phyloP scores from a whole-genome alignment of 2,329 filamentous ascomycete genomes.

The Endoconidiophora polonica region DNA sequence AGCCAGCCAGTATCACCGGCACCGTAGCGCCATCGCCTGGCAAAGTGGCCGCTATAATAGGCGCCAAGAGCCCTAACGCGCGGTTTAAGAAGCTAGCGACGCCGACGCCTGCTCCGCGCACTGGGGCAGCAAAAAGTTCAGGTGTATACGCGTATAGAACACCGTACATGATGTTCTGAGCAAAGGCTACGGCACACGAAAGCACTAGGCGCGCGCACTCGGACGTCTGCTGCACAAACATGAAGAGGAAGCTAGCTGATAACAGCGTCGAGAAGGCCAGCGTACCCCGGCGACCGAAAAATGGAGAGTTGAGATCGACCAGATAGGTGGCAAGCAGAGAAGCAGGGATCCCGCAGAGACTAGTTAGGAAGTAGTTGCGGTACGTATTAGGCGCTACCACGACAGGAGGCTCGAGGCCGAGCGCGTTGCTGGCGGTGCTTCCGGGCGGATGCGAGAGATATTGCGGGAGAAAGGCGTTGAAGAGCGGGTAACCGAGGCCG shows the following conservation, averaged over 20 bases:
- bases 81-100: conserved; percentile 58
- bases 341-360: conserved; percentile 59
- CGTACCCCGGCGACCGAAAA: conserved; percentile 53
- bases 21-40: conserved; percentile 39
- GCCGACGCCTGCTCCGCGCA: conserved; percentile 54
- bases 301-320: conserved; percentile 46
- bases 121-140: conserved; percentile 58
- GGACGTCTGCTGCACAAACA: conserved; percentile 44
- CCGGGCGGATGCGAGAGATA: conserved; percentile 49
- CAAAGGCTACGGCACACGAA: conserved; percentile 51
- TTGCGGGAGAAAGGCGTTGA: conserved; percentile 81
- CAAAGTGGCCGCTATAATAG: conserved; percentile 46
- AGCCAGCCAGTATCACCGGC: conserved; percentile 40
- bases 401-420: conserved; percentile 9
- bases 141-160: conserved; percentile 64
- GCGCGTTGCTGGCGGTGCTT: conserved; percentile 16
- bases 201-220: conserved; percentile 41
- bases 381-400: conserved; percentile 27
- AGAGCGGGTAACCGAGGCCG: conserved; percentile 74
- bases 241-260: conserved; percentile 51
- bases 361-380: conserved; percentile 70
- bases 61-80: conserved; percentile 48
- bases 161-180: conserved; percentile 63
- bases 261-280: conserved; percentile 51
- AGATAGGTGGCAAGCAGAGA: conserved; percentile 58